These are phyloP conservation scores for Barnettozyma sp. DNA, from an alignment of 805 yeast genomes.

Conservation along the genomic window DNA sequence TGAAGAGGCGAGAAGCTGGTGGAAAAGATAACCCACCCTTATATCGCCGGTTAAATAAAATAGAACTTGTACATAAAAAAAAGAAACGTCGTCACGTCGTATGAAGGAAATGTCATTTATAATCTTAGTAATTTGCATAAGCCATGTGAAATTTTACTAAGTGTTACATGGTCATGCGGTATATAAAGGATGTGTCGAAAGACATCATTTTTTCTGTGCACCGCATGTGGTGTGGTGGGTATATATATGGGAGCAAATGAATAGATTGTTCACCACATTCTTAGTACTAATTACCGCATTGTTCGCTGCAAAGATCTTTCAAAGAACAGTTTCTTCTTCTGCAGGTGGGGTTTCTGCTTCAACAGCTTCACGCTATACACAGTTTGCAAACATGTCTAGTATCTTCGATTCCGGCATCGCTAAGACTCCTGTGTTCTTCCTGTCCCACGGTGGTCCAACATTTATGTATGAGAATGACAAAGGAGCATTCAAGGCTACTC, in stretches of 20 bases:
- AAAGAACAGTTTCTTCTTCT: constrained; percentile 2
- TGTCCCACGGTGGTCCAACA: constrained; percentile 84
- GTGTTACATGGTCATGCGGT: too few species aligned
- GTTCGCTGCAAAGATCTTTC: constrained; percentile 14
- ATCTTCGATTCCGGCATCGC: constrained; percentile 17
- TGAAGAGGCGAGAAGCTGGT: constrained; percentile 24
- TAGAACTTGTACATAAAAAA: neutral
- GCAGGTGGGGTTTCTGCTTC: too few species aligned
- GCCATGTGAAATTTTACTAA: constrained; percentile 10
- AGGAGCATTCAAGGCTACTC: constrained; percentile 53
- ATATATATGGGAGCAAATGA: neutral
- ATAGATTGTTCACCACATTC: constrained; percentile 5
- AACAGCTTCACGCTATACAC: too few species aligned
- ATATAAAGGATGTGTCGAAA: too few species aligned
- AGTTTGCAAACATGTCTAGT: constrained; percentile 2
- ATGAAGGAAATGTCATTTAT: too few species aligned
- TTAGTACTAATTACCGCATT: constrained; percentile 12
- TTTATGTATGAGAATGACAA: constrained; percentile 49
- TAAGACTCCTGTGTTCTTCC: constrained; percentile 51
- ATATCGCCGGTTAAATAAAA: neutral
- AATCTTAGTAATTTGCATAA: too few species aligned
- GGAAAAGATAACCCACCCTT: constrained; percentile 18
- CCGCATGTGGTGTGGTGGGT: too few species aligned
- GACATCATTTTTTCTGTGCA: too few species aligned
- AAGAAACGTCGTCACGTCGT: too few species aligned